Percentiles rank a stretch among this genome's conserved stretches.
phyloP scores from a whole-genome alignment of 192 early-diverging fungal genomes.

The Diversispora eburnea region DNA sequence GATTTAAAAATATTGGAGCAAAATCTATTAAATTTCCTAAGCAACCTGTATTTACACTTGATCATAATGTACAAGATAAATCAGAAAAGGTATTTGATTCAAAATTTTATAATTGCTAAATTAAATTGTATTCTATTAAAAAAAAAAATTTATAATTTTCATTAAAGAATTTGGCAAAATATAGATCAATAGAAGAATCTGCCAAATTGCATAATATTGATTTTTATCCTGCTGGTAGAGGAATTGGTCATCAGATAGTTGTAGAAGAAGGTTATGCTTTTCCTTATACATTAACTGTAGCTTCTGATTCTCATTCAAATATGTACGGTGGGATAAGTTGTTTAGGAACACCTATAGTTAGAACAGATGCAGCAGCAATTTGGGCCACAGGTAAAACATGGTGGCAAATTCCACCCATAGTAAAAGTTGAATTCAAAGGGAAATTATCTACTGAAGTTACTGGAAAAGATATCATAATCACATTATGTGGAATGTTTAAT shows the following conservation, averaged over 20 bases:
- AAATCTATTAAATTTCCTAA: constrained; percentile 68
- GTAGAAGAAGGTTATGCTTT: constrained; percentile 97
- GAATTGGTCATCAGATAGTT: constrained; percentile 98
- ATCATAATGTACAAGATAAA: constrained; percentile 99
- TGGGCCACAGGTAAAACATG: constrained; percentile 98
- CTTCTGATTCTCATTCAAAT: constrained; percentile 98
- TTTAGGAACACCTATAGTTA: constrained; percentile 94
- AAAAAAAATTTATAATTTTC: constrained; percentile 14
- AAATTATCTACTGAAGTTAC: constrained; percentile 76
- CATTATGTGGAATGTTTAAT: constrained; percentile 88
- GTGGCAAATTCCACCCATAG: constrained; percentile 99
- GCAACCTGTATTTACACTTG: constrained; percentile 93
- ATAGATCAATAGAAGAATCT: constrained; percentile 79
- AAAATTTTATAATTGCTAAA: not conserved
- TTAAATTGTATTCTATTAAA: not conserved
- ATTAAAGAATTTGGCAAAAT: constrained; percentile 78
- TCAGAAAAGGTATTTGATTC: constrained; percentile 60
- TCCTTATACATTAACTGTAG: constrained; percentile 90
- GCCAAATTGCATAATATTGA: constrained; percentile 75
- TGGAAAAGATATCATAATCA: constrained; percentile 96
- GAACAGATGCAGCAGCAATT: constrained; percentile 96
- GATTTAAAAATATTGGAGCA: constrained; percentile 88
- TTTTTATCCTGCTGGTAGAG: constrained; percentile 95
- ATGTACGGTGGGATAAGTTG: constrained; percentile 98
- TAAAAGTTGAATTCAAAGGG: constrained; percentile 82